These are phyloP conservation scores for Metschnikowia noctiluminum DNA, from an alignment of 805 yeast species.

Conservation along the genomic window DNA sequence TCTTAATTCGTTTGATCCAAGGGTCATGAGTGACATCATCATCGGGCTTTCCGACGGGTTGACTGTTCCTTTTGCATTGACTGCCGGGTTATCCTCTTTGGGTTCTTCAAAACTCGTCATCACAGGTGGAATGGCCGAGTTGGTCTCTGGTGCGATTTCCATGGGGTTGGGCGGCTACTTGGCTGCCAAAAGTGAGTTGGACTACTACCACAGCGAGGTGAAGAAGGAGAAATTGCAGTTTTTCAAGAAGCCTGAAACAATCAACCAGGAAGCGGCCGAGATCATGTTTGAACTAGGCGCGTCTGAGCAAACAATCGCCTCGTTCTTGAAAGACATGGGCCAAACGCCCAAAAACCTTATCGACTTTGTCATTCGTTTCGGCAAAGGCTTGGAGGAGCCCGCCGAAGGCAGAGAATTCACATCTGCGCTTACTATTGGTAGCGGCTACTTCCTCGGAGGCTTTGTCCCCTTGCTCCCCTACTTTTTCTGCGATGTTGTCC, in stretches of 20 bases:
- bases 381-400: conserved; percentile 93
- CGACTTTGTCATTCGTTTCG: conserved; percentile 82
- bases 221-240: conserved; percentile 65
- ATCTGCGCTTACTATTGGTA: conserved; percentile 86
- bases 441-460: conserved; percentile 87
- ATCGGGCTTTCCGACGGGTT: conserved; percentile 94
- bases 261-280: conserved; percentile 78
- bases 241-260: conserved; percentile 58
- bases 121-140: conserved; percentile 97
- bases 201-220: conserved; percentile 70
- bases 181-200: conserved; percentile 88
- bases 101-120: conserved; percentile 89
- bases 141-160: conserved; percentile 93
- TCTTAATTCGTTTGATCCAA: conserved; percentile 68
- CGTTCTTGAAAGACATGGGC: conserved; percentile 76
- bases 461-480: conserved; percentile 88
- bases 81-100: conserved; percentile 89
- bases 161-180: conserved; percentile 97
- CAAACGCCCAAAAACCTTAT: conserved; percentile 73
- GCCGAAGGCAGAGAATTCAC: conserved; percentile 87
- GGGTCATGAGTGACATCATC: conserved; percentile 89
- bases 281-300: conserved; percentile 72
- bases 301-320: conserved; percentile 66
- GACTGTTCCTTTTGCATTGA: conserved; percentile 97
- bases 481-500: conserved; percentile 75